phyloP scores from a whole-genome alignment of 495 filamentous ascomycete species.

The Penicillium herquei region DNA sequence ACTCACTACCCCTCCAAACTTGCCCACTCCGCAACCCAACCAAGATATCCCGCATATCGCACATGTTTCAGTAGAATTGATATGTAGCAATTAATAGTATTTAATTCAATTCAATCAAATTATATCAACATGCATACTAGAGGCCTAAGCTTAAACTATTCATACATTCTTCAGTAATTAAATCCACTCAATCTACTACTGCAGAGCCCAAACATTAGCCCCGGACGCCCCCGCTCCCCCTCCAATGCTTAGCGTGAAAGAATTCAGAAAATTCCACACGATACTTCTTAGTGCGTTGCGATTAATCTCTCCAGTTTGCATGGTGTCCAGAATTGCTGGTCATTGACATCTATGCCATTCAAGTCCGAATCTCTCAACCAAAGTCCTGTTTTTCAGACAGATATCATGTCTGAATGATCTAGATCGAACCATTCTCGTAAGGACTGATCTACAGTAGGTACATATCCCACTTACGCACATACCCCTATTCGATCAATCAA shows the following conservation, averaged over 20 bases:
- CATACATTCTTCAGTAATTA: neutral
- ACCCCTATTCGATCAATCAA: neutral
- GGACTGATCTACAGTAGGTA: neutral
- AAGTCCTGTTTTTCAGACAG: too few species aligned
- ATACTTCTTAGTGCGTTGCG: neutral
- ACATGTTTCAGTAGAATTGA: neutral
- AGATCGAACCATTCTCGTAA: neutral
- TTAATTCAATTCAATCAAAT: too few species aligned
- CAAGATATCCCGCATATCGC: neutral
- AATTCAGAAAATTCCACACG: constrained; percentile 4
- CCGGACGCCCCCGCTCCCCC: constrained; percentile 16
- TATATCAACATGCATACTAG: too few species aligned
- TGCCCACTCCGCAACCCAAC: neutral
- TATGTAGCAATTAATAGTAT: too few species aligned
- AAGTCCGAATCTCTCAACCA: too few species aligned
- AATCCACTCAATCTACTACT: constrained; percentile 1
- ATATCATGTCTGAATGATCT: neutral
- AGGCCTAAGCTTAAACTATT: neutral
- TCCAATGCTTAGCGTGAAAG: constrained; percentile 20
- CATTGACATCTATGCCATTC: too few species aligned
- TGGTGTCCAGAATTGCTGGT: too few species aligned
- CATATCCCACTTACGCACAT: neutral
- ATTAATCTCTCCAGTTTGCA: neutral
- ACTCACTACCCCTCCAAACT: neutral
- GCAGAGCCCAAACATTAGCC: constrained; percentile 15